phyloP scores from a whole-genome alignment of 169 alveolate genomes.

The Pseudocohnilembus persalinus region DNA sequence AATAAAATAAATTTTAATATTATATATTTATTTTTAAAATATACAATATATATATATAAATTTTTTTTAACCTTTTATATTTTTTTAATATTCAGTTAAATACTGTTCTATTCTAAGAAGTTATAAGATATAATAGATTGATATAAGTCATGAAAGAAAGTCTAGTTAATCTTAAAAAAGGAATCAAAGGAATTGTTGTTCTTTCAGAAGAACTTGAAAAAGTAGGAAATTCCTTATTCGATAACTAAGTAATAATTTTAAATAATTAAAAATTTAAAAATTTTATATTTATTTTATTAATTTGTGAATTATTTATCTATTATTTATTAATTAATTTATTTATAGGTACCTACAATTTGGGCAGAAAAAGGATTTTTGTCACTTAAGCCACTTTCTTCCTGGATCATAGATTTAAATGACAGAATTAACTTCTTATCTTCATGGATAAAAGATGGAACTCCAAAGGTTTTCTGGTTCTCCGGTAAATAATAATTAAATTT shows the following conservation, averaged over 20 bases:
- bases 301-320: not conserved
- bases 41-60: no score
- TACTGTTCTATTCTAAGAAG: conserved; percentile 89
- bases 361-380: conserved; percentile 90
- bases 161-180: conserved; percentile 84
- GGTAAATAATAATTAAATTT: conserved; percentile 39
- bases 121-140: conserved; percentile 88
- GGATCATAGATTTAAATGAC: conserved; percentile 87
- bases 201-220: conserved; percentile 92
- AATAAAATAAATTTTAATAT: no score
- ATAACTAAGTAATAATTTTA: conserved; percentile 17
- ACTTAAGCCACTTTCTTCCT: conserved; percentile 85
- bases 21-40: no score
- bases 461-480: conserved; percentile 89
- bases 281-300: not conserved
- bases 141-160: conserved; percentile 79
- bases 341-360: conserved; percentile 86
- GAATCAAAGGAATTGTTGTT: conserved; percentile 91
- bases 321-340: not conserved
- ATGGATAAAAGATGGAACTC: conserved; percentile 87
- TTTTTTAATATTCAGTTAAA: conserved; percentile 62
- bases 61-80: no score
- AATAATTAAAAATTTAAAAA: not conserved
- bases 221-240: conserved; percentile 26
- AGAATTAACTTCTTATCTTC: conserved; percentile 79